phyloP scores from a whole-genome alignment of 2,329 filamentous ascomycete genomes.

The Fusarium camptoceras region DNA sequence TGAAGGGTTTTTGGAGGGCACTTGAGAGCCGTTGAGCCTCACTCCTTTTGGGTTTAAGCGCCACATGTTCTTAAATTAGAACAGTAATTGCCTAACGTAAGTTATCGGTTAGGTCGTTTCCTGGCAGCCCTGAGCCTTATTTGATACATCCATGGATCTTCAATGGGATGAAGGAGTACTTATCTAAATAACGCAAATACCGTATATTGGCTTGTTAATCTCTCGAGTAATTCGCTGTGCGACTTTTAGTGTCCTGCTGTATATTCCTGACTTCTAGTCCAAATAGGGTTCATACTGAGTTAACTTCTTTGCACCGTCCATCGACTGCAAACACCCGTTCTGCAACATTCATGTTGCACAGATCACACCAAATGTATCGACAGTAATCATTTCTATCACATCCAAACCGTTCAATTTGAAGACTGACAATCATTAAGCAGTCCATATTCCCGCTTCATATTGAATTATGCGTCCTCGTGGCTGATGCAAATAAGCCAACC shows the following conservation, averaged over 20 bases:
- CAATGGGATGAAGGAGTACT: neutral
- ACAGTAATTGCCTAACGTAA: slow-evolving; percentile 13
- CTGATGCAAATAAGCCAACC: slow-evolving; percentile 27
- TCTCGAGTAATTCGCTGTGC: neutral
- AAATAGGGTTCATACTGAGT: neutral
- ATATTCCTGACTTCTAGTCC: neutral
- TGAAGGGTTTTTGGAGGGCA: slow-evolving; percentile 12
- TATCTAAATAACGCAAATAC: neutral
- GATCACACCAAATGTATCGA: neutral
- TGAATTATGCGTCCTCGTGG: slow-evolving; percentile 14
- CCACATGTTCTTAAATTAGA: slow-evolving; percentile 41
- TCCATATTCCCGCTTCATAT: slow-evolving; percentile 2
- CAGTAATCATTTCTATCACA: neutral
- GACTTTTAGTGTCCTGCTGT: neutral
- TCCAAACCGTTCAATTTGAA: neutral
- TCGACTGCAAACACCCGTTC: neutral
- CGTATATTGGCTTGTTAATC: neutral
- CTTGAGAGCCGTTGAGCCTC: slow-evolving; percentile 30
- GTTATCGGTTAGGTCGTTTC: neutral
- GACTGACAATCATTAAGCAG: neutral
- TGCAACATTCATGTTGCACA: slow-evolving; percentile 14
- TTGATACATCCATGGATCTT: neutral
- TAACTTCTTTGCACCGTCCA: neutral
- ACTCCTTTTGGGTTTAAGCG: slow-evolving; percentile 13
- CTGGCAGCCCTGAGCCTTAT: slow-evolving; percentile 22